These are phyloP conservation scores for Mycena galopus DNA, from an alignment of 768 basidiomycete species.

Conservation along the genomic window DNA sequence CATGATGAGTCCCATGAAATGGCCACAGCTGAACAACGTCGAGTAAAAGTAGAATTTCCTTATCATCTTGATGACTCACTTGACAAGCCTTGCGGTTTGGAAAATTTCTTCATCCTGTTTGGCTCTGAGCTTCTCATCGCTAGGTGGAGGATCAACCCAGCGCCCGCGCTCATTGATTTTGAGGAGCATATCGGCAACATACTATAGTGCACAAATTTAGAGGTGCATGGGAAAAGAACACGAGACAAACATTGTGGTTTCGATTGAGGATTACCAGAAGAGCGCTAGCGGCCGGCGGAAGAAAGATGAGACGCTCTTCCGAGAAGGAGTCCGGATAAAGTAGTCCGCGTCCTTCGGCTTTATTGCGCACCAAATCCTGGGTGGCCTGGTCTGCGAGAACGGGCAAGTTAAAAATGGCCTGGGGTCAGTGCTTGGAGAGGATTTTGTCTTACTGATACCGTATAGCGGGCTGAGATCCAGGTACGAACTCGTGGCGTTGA, in stretches of 20 bases:
- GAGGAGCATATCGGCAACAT: constrained; percentile 64
- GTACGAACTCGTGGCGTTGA: constrained; percentile 69
- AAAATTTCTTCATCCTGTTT: constrained; percentile 70
- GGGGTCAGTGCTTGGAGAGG: not conserved
- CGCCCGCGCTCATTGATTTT: constrained; percentile 66
- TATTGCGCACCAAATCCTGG: constrained; percentile 61
- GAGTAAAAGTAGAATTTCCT: too few relatives aligned
- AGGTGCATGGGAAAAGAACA: not conserved
- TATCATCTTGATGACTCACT: constrained; percentile 44
- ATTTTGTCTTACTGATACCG: constrained; percentile 56
- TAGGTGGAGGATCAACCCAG: constrained; percentile 58
- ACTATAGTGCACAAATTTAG: constrained; percentile 47
- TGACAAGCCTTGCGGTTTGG: constrained; percentile 66
- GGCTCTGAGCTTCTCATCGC: constrained; percentile 14
- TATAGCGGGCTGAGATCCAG: constrained; percentile 71
- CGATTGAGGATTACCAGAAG: constrained; percentile 68
- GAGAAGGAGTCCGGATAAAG: constrained; percentile 67
- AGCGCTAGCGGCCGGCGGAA: constrained; percentile 64
- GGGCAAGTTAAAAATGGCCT: not conserved
- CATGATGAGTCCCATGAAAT: constrained; percentile 67
- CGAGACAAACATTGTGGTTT: constrained; percentile 65
- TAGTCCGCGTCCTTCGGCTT: constrained; percentile 60
- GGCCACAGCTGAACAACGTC: constrained; percentile 55
- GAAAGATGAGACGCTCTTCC: constrained; percentile 58
- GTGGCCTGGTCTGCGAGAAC: constrained; percentile 46